phyloP scores from a whole-genome alignment of 495 filamentous ascomycete species.

The Penicillium manginii region DNA sequence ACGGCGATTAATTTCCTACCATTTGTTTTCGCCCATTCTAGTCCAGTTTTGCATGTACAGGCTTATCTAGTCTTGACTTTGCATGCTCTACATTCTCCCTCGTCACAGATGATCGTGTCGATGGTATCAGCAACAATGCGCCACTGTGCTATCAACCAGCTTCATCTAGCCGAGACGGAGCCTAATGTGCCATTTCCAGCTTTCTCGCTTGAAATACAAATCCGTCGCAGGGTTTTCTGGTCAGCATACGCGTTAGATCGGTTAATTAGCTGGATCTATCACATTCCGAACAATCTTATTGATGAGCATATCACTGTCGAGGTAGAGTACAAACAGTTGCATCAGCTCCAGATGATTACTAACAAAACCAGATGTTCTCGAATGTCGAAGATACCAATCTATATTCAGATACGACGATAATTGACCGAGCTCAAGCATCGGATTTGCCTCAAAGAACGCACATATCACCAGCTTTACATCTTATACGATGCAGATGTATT shows the following conservation, averaged over 20 bases:
- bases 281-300: constrained; percentile 23
- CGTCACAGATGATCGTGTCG: constrained; percentile 25
- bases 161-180: constrained; percentile 16
- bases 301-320: constrained; percentile 26
- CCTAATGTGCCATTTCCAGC: constrained; percentile 4
- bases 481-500: constrained; percentile 26
- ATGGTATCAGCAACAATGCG: constrained; percentile 28
- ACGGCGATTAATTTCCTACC: constrained; percentile 17
- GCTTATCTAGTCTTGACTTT: constrained; percentile 29
- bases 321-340: constrained; percentile 7
- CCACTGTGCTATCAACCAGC: constrained; percentile 23
- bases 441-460: constrained; percentile 19
- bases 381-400: constrained; percentile 24
- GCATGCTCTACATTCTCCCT: constrained; percentile 31
- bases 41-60: constrained; percentile 26
- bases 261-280: constrained; percentile 28
- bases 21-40: constrained; percentile 18
- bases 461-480: constrained; percentile 26
- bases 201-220: constrained; percentile 19
- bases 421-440: background rate
- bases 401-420: constrained; percentile 2
- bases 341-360: background rate
- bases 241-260: constrained; percentile 31
- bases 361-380: constrained; percentile 21
- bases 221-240: constrained; percentile 30